These are phyloP conservation scores for Tylopilus sp. DNA, from an alignment of 768 basidiomycete species.

Conservation along the genomic window DNA sequence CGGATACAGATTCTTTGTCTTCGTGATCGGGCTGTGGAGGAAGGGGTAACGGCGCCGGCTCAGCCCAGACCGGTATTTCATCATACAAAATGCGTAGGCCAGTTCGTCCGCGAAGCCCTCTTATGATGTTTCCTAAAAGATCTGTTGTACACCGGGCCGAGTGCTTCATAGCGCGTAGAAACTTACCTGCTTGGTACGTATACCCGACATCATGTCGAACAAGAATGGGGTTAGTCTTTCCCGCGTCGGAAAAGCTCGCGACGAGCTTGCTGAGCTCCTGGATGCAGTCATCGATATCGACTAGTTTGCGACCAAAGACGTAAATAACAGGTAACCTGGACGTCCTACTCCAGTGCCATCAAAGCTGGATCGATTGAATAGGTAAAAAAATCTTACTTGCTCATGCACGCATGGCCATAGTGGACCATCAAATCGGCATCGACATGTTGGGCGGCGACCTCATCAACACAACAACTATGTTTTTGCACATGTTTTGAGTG, in stretches of 20 bases:
- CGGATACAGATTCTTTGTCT: background rate
- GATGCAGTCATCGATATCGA: slow-evolving; percentile 56
- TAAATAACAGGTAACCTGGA: slow-evolving; percentile 88
- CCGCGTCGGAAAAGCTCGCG: slow-evolving; percentile 4
- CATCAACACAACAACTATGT: slow-evolving; percentile 89
- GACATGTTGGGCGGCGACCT: slow-evolving; percentile 92
- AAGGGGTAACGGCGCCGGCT: slow-evolving; percentile 6
- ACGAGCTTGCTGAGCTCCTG: slow-evolving; percentile 38
- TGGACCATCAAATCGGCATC: slow-evolving; percentile 91
- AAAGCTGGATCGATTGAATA: background rate
- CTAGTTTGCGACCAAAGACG: slow-evolving; percentile 73
- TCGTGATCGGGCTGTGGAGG: background rate
- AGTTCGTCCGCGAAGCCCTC: slow-evolving; percentile 21
- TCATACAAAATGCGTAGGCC: slow-evolving; percentile 36
- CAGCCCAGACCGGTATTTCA: slow-evolving; percentile 28
- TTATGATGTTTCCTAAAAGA: slow-evolving; percentile 17
- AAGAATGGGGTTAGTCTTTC: slow-evolving; percentile 36
- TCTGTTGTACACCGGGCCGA: background rate
- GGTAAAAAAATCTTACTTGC: slow-evolving; percentile 55
- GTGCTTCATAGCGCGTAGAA: background rate
- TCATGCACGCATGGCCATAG: slow-evolving; percentile 96
- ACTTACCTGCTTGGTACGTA: slow-evolving; percentile 59
- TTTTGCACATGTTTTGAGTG: background rate
- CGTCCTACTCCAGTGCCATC: slow-evolving; percentile 48
- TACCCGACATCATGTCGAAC: slow-evolving; percentile 79